A percentile compares a stretch with the other conserved stretches of the same genome.
phyloP scores from a whole-genome alignment of 1,284 basidiomycete species.

The Irpex sp. region DNA sequence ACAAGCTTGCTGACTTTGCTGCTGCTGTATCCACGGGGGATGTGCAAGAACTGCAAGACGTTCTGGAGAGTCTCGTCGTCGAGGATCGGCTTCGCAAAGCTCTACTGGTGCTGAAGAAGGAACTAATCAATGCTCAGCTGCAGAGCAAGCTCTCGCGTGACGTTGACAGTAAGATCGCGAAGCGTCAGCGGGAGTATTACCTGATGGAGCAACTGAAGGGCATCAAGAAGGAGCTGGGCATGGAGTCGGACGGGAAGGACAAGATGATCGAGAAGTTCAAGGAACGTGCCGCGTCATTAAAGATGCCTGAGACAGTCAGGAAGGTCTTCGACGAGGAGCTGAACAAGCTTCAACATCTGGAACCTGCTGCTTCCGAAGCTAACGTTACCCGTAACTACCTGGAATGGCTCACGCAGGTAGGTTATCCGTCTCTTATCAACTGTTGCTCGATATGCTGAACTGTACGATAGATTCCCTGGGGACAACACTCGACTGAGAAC shows the following conservation, averaged over 20 bases:
- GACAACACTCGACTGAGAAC: slow-evolving; percentile 92
- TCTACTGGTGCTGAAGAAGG: slow-evolving; percentile 93
- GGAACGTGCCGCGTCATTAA: slow-evolving; percentile 81
- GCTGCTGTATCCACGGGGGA: slow-evolving; percentile 94
- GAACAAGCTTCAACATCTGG: slow-evolving; percentile 87
- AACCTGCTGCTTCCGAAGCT: slow-evolving; percentile 91
- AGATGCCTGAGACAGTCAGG: slow-evolving; percentile 90
- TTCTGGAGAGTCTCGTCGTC: slow-evolving; percentile 84
- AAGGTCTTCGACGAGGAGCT: slow-evolving; percentile 98
- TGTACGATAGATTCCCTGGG: slow-evolving; percentile 82
- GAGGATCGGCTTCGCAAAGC: slow-evolving; percentile 92
- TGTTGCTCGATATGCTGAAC: background rate
- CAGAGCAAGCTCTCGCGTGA: slow-evolving; percentile 94
- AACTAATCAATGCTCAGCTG: slow-evolving; percentile 95
- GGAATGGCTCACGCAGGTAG: slow-evolving; percentile 90
- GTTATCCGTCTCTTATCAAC: slow-evolving; percentile 10
- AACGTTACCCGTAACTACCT: slow-evolving; percentile 97
- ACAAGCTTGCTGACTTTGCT: slow-evolving; percentile 97
- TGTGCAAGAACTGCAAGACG: slow-evolving; percentile 89
- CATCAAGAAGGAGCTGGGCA: slow-evolving; percentile 98
- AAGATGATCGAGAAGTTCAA: slow-evolving; percentile 96
- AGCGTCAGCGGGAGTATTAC: slow-evolving; percentile 96
- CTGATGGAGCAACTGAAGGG: slow-evolving; percentile 98
- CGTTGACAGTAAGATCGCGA: slow-evolving; percentile 95
- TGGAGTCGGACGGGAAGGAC: slow-evolving; percentile 97